Evolutionary conservation across 75 land plant species (phyloP).

Genomic region (Picea glauca): DNA sequence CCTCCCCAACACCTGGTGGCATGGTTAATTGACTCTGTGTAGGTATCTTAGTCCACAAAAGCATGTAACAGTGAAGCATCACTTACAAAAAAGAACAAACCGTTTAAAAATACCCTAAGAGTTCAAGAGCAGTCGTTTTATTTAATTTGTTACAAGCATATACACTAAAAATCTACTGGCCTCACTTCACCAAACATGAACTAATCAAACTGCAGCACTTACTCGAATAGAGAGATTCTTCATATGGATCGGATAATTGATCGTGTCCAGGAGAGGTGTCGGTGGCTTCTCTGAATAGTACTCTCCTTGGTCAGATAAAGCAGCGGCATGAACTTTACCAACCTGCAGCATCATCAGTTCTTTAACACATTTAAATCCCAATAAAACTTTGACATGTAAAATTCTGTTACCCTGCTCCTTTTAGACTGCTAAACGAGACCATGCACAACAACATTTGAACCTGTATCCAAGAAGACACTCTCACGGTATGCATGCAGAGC

Average conservation of each 20-base stretch:
- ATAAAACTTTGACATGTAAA: neutral
- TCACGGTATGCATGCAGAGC: neutral
- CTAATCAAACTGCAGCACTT: neutral
- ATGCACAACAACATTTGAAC: neutral
- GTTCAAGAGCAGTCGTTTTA: too few relatives aligned
- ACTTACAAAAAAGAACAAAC: too few relatives aligned
- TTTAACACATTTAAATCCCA: conserved; percentile 2
- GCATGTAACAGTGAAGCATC: too few relatives aligned
- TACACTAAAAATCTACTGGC: neutral
- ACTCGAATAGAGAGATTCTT: conserved; percentile 57
- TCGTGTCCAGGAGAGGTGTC: conserved; percentile 90
- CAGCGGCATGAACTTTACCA: neutral
- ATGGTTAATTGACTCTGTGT: too few relatives aligned
- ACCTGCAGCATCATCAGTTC: neutral
- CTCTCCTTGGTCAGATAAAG: conserved; percentile 40
- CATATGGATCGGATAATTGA: conserved; percentile 91
- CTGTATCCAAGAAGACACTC: neutral
- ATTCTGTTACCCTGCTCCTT: neutral
- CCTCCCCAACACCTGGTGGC: too few relatives aligned
- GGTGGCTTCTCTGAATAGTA: conserved; percentile 81
- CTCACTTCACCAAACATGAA: neutral
- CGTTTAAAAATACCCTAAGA: too few relatives aligned
- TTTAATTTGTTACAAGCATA: neutral
- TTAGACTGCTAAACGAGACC: neutral
- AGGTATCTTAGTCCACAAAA: too few relatives aligned